Percentiles rank a stretch among this genome's conserved stretches.
Evolutionary conservation across 2,329 filamentous ascomycete genomes (phyloP).

Genomic region (Diaporthe sp.): DNA sequence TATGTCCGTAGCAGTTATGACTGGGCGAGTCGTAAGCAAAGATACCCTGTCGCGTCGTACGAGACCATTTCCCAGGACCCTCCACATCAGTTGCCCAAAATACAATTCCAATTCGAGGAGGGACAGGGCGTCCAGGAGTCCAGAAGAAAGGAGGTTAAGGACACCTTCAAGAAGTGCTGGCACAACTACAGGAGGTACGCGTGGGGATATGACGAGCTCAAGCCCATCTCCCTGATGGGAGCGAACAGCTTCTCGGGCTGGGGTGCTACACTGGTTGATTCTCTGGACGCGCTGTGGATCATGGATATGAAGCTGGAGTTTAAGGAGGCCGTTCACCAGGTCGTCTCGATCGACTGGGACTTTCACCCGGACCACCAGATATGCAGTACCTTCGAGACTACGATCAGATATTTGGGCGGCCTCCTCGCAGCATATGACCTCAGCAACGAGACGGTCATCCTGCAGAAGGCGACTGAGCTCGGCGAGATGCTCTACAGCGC

Average conservation of each 20-base stretch:
- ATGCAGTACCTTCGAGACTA: constrained; percentile 75
- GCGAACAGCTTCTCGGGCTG: constrained; percentile 67
- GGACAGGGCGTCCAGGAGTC: constrained; percentile 49
- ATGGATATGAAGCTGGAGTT: constrained; percentile 72
- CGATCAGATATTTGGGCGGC: constrained; percentile 68
- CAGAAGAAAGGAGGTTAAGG: constrained; percentile 55
- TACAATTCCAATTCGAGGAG: constrained; percentile 55
- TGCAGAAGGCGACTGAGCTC: constrained; percentile 66
- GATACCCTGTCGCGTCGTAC: constrained; percentile 44
- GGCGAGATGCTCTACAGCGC: constrained; percentile 67
- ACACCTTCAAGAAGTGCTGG: constrained; percentile 63
- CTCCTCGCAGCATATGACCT: constrained; percentile 67
- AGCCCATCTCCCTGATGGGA: constrained; percentile 62
- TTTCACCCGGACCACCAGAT: constrained; percentile 52
- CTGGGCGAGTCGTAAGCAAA: constrained; percentile 47
- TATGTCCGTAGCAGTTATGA: constrained; percentile 49
- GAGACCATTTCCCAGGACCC: constrained; percentile 52
- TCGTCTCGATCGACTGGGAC: constrained; percentile 69
- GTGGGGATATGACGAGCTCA: constrained; percentile 70
- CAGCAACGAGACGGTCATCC: constrained; percentile 60
- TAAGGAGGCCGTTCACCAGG: constrained; percentile 61
- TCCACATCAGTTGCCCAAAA: constrained; percentile 55
- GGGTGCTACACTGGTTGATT: constrained; percentile 72
- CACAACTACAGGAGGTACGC: constrained; percentile 67
- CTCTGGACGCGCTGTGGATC: constrained; percentile 72